These are phyloP conservation scores for Trichocladium uniseriatum DNA, from an alignment of 495 filamentous ascomycete genomes.

Conservation along the genomic window DNA sequence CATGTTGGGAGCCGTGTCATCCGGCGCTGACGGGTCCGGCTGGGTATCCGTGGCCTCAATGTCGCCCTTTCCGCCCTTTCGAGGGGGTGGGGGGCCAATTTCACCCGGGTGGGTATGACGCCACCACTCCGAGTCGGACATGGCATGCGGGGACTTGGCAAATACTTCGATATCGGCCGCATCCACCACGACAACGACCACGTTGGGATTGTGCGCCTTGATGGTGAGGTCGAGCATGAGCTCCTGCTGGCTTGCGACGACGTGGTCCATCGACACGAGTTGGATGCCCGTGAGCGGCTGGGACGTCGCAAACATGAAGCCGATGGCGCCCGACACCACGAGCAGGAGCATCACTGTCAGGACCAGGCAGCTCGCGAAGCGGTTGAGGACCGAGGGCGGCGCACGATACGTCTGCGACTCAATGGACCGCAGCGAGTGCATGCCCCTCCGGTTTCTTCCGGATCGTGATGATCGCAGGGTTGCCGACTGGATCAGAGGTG, in stretches of 20 bases:
- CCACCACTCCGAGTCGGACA: conserved; percentile 65
- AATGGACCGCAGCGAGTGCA: conserved; percentile 54
- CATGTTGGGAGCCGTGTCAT: conserved; percentile 67
- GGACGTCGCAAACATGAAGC: conserved; percentile 84
- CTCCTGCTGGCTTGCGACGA: conserved; percentile 88
- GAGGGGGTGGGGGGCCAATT: conserved; percentile 22
- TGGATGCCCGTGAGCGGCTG: conserved; percentile 71
- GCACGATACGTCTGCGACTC: conserved; percentile 63
- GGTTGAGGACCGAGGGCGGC: conserved; percentile 51
- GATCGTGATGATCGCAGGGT: conserved; percentile 48
- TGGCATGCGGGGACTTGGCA: conserved; percentile 80
- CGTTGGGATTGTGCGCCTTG: conserved; percentile 79
- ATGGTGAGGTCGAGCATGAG: conserved; percentile 93
- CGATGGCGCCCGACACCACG: conserved; percentile 68
- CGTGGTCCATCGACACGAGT: conserved; percentile 70
- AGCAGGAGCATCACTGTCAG: conserved; percentile 64
- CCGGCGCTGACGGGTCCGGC: conserved; percentile 28
- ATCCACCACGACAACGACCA: conserved; percentile 73
- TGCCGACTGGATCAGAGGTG: conserved; percentile 56
- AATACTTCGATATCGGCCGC: conserved; percentile 86
- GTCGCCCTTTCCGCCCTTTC: conserved; percentile 1
- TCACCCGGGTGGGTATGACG: conserved; percentile 45
- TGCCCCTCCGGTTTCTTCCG: conserved; percentile 50
- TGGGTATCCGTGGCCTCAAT: not conserved
- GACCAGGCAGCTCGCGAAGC: conserved; percentile 71